Evolutionary conservation across 192 early-diverging fungal genomes (phyloP), one percentile per base, ranked within the genome.

Genomic region (Gonapodya prolifera): DNA sequence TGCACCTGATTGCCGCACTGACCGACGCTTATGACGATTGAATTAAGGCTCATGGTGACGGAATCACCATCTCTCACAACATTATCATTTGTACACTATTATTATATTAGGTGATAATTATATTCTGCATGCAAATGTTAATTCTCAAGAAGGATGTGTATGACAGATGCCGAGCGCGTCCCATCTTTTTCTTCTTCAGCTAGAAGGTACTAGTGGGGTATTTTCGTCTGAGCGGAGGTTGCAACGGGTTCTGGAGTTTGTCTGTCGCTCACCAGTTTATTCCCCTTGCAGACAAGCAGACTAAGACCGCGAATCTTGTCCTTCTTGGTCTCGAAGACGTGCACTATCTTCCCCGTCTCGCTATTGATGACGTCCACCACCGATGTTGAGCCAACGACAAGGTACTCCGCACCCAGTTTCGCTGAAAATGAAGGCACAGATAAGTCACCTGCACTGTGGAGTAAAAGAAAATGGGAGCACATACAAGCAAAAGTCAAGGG

Each of bases 141-240:
- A 61, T 61, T 61, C 76, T 77, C 76, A 2, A 45, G 35, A 0
- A 35, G 17, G 76, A 87, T 83, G 28, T 80, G 76, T 28, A 87
- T 83, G 34, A 87, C 77, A 13, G 81, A 79, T 29, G 76, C 79
- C n/a, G 77, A 80, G 35, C 77, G 76, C 2, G 77, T 35, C 13
- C 83, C 83, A 73, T 88, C 85, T 80, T 79, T 85, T 75, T 85
- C 84, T 77, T 88, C 87, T 35, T 88, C 86, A 0, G 83, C 84
- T 34, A 85, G 77, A 69, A 88, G 69, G 76, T 82, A 87, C 69
- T 87, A 70, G 33, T 71, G 71, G 31, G 80, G 77, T n/a, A 75
- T 78, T 70, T 82, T 75, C 34, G 79, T 77, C 35, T 78, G 8
- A n/a, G 45, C 13, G 13, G 45, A 8, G 45, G n/a, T 69, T 69